Evolutionary conservation across 106 monocot genomes (phyloP), one percentile per base, ranked within the genome.

Genomic region (Dactylorhiza incarnata): DNA sequence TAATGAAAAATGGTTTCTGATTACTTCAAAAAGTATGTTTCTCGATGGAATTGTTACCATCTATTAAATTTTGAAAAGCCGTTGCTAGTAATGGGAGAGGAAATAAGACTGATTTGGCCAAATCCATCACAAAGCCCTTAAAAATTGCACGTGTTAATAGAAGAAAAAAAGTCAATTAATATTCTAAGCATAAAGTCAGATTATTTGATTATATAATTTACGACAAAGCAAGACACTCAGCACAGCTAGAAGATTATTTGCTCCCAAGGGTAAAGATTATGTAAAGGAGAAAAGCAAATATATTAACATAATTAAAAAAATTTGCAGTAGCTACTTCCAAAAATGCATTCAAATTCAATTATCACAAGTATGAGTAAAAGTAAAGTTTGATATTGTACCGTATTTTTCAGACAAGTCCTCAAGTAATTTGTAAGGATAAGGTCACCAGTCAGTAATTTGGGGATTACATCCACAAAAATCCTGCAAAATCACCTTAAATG

Each of bases 51-150:
- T 17, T 66, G 44, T 50, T 89, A 97, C 96, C 93, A 76, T 81
- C 59, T 83, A 94, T 83, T 56, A 97, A 75, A 48, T 89, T 83
- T 59, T 97, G 96, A 76, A 79, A 87, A 70, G 89, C 80, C 68
- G 85, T 59, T 23, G 87, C 80, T 56, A 91, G 77, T 84, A 97
- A 81, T 74, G 96, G 96, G 68, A 97, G 91, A 74, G 96, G 96
- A 87, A 97, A 97, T 74, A 74, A 84, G 46, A 91, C 76, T 50
- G 85, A 72, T 78, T 94, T 97, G 24, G 96, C 96, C 63, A 77
- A 74, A 58, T 83, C 87, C 83, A 89, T 78, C 59, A 91, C 83
- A 81, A 53, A 51, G 6, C 62, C 82, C 96, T 96, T 50, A 78
- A 80, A 9, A 51, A n/a, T 70, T 20, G 45, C 66, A 82, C 45